These are phyloP conservation scores for Gymnopilus junonius DNA, from an alignment of 768 basidiomycete species.

Conservation along the genomic window DNA sequence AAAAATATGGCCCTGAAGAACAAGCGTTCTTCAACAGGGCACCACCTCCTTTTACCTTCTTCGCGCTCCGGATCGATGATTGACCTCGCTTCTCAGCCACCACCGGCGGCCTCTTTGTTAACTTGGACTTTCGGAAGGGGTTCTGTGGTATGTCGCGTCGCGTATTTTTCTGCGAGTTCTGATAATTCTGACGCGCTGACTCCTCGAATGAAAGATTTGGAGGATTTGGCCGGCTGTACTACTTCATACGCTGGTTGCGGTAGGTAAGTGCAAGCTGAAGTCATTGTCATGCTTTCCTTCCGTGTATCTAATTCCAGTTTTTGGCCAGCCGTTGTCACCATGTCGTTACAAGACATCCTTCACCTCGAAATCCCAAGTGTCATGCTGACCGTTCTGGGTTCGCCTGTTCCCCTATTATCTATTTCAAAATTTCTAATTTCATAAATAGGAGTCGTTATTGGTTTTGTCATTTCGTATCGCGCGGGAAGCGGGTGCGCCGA, in stretches of 20 bases:
- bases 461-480: constrained; percentile 72
- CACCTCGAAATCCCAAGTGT: constrained; percentile 55
- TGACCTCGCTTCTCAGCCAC: constrained; percentile 19
- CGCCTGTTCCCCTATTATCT: constrained; percentile 6
- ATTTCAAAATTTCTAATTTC: background rate
- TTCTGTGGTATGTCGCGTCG: constrained; percentile 28
- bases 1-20: constrained; percentile 5
- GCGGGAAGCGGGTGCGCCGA: constrained; percentile 56
- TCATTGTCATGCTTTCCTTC: background rate
- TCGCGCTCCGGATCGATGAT: constrained; percentile 24
- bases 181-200: background rate
- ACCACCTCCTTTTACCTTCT: constrained; percentile 30
- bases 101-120: constrained; percentile 32
- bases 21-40: constrained; percentile 22
- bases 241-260: constrained; percentile 63
- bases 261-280: constrained; percentile 33
- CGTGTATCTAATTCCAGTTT: background rate
- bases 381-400: constrained; percentile 65
- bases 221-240: constrained; percentile 70
- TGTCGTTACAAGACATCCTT: constrained; percentile 44
- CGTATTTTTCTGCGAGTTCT: background rate
- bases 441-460: constrained; percentile 51
- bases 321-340: constrained; percentile 42
- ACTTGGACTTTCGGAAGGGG: constrained; percentile 38
- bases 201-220: constrained; percentile 45